These are phyloP conservation scores for Taphrina wiesneri DNA, from an alignment of 1,139 yeast genomes.

Conservation along the genomic window DNA sequence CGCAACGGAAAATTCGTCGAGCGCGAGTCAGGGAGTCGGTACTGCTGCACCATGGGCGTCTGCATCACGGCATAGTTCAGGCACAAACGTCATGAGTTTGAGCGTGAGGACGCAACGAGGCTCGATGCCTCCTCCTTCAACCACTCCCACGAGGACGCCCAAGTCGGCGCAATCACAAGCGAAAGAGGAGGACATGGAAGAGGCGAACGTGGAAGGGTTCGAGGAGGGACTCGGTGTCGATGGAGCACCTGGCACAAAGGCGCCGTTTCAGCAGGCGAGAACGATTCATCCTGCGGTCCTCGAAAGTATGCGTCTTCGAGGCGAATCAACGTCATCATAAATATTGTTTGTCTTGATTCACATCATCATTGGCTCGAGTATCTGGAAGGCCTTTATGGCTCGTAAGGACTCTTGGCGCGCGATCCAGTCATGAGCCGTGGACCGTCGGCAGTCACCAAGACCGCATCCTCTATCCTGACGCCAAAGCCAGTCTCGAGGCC, in stretches of 20 bases:
- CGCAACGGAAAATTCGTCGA: too few species aligned
- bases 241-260: conserved; percentile 17
- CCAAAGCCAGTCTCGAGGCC: conserved; percentile 54
- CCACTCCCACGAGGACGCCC: neutral
- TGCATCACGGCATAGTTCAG: neutral
- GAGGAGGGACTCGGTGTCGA: conserved; percentile 8
- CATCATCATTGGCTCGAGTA: too few species aligned
- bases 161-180: neutral
- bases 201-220: conserved; percentile 11
- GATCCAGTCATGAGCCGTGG: conserved; percentile 50
- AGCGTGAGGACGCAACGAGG: neutral
- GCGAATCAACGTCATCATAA: neutral
- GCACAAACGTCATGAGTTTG: neutral
- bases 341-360: too few species aligned
- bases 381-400: conserved; percentile 10
- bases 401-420: conserved; percentile 30
- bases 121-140: neutral
- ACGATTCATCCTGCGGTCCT: conserved; percentile 18
- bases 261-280: conserved; percentile 8
- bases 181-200: neutral
- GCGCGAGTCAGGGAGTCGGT: neutral
- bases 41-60: conserved; percentile 14
- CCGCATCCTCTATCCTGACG: conserved; percentile 87
- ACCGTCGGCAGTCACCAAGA: conserved; percentile 65
- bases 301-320: conserved; percentile 10